Evolutionary conservation across 805 yeast species (phyloP).

Genomic region (Alloascoidea hylecoeti): DNA sequence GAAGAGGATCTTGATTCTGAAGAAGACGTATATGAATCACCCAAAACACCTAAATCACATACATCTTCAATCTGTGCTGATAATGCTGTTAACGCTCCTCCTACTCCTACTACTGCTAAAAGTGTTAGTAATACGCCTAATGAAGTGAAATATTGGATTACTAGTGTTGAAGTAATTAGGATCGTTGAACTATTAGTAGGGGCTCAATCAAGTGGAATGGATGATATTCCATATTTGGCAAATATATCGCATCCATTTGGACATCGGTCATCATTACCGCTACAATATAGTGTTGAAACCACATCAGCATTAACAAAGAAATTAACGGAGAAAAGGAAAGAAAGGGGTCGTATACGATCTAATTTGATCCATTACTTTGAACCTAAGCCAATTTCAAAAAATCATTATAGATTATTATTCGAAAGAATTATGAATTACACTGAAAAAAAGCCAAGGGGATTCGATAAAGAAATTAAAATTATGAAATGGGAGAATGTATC

Average conservation of each 20-base stretch:
- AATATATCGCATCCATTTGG: neutral
- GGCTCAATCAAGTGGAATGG: conserved; percentile 15
- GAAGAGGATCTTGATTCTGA: neutral
- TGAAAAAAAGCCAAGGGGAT: conserved; percentile 49
- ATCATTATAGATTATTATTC: neutral
- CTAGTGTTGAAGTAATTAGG: conserved; percentile 54
- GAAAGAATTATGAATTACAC: conserved; percentile 53
- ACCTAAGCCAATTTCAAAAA: conserved; percentile 4
- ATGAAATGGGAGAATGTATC: conserved; percentile 44
- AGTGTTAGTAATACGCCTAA: neutral
- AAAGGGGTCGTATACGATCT: conserved; percentile 52
- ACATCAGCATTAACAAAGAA: conserved; percentile 8
- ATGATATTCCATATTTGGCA: neutral
- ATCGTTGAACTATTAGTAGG: conserved; percentile 50
- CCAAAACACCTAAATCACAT: neutral
- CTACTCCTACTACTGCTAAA: no score
- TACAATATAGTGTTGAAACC: neutral
- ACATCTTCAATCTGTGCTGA: neutral
- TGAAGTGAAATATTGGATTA: conserved; percentile 35
- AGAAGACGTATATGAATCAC: neutral
- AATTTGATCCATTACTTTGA: conserved; percentile 30
- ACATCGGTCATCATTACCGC: neutral
- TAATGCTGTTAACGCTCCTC: neutral
- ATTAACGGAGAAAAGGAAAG: conserved; percentile 13
- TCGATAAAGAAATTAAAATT: conserved; percentile 54